Evolutionary conservation across 2,329 filamentous ascomycete species (phyloP).

Genomic region (Nothomitra cinnamomea): DNA sequence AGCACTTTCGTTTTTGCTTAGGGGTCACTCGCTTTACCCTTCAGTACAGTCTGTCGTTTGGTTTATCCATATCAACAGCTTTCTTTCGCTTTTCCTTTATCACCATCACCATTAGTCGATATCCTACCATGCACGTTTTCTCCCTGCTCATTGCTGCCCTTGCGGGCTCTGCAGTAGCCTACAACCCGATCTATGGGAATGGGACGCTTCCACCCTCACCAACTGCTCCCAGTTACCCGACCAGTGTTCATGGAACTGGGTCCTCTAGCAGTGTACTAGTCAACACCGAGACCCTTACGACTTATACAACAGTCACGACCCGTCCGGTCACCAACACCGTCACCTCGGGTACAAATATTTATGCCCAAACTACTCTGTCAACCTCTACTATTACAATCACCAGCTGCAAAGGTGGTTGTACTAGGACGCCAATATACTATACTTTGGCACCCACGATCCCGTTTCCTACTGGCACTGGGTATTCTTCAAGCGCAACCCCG

Average conservation of each 20-base stretch:
- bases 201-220: not conserved
- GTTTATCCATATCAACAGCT: not conserved
- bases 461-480: not conserved
- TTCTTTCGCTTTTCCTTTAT: not conserved
- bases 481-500: not conserved
- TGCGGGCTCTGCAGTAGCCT: conserved; percentile 3
- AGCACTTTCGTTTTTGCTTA: not conserved
- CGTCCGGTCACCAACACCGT: conserved; percentile 18
- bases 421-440: not conserved
- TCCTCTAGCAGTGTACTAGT: not conserved
- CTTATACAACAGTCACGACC: conserved; percentile 14
- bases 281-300: not conserved
- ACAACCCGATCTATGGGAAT: not conserved
- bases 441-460: not conserved
- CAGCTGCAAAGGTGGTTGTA: conserved; percentile 15
- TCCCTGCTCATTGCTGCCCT: not conserved
- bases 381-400: conserved; percentile 23
- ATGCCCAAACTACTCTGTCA: conserved; percentile 10
- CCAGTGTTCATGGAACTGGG: not conserved
- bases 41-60: not conserved
- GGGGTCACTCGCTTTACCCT: conserved; percentile 1
- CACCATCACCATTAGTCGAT: not conserved
- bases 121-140: not conserved
- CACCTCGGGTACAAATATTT: conserved; percentile 11
- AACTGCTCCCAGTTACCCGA: not conserved